Percentiles rank a stretch among this genome's conserved stretches.
Conservation (phyloP, 306 rosid genomes). For the Malus domestica region ASM211411v1 NC_041798.1:37956001-37956500, state of each 20-base stretch:
- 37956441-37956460: slow-evolving; percentile 58
- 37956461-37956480: slow-evolving; percentile 72
- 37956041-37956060: not conserved
- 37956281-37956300: slow-evolving; percentile 78
- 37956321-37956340: slow-evolving; percentile 49
- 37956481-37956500: slow-evolving; percentile 64
- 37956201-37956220: not conserved
- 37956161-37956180: not conserved
- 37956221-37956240: not conserved
- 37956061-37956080: not conserved
- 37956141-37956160: not conserved
- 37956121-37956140: not conserved
- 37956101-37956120: not conserved
- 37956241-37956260: not conserved
- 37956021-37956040: no score
- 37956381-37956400: slow-evolving; percentile 73
- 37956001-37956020: not conserved
- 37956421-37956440: slow-evolving; percentile 78
- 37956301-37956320: slow-evolving; percentile 85
- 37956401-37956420: slow-evolving; percentile 48
- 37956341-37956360: slow-evolving; percentile 47
- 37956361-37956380: slow-evolving; percentile 63
- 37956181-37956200: not conserved
- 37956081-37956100: not conserved
- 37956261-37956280: not conserved